Evolutionary conservation across 2,329 filamentous ascomycete species (phyloP).

Genomic region (Cladosporium sp.): DNA sequence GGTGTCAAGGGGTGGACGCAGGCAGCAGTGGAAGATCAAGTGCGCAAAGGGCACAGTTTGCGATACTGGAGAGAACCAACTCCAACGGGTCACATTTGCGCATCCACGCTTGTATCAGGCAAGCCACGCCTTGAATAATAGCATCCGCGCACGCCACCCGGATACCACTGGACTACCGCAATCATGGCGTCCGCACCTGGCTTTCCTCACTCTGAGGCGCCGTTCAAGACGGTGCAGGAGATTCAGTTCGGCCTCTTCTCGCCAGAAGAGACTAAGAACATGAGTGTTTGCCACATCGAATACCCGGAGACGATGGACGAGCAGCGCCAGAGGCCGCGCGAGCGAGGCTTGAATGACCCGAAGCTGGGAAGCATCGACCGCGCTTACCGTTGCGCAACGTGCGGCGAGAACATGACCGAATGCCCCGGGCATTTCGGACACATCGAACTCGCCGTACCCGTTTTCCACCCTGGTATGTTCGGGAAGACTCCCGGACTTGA

Average conservation of each 20-base stretch:
- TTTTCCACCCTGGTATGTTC: conserved; percentile 70
- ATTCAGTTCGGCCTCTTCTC: conserved; percentile 98
- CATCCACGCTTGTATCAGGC: background rate
- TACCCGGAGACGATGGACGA: conserved; percentile 99
- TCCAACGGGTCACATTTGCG: background rate
- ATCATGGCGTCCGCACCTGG: conserved; percentile 84
- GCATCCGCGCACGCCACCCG: conserved; percentile 3
- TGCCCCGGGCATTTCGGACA: conserved; percentile 98
- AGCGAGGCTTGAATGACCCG: conserved; percentile 89
- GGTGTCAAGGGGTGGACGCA: conserved; percentile 25
- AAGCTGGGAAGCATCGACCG: conserved; percentile 94
- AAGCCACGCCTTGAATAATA: conserved; percentile 6
- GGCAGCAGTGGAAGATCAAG: conserved; percentile 13
- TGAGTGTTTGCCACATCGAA: conserved; percentile 93
- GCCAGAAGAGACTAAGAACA: conserved; percentile 97
- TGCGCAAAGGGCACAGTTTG: background rate
- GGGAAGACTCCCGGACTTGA: background rate
- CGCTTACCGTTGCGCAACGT: conserved; percentile 92
- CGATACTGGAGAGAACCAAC: background rate
- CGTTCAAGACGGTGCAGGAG: conserved; percentile 95
- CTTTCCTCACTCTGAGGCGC: conserved; percentile 87
- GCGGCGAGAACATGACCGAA: conserved; percentile 88
- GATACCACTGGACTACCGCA: conserved; percentile 29
- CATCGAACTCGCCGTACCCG: conserved; percentile 93
- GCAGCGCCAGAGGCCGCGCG: conserved; percentile 80